Percentiles rank a stretch among this genome's conserved stretches.
Conservation (phyloP, 208 protist species). For the Naegleria lovaniensis region DNA sequence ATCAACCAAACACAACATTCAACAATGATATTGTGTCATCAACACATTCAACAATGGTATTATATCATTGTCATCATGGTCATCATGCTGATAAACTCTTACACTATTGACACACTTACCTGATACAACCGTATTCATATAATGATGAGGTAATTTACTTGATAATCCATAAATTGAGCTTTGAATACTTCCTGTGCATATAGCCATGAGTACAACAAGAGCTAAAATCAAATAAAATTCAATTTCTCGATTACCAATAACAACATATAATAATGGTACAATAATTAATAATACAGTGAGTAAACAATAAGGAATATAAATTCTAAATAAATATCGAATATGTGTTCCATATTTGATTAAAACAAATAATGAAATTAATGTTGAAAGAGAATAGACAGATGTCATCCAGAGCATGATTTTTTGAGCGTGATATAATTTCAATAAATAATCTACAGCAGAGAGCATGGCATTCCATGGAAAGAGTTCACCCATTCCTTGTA, state of each 20-base stretch:
- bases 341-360: conserved; percentile 16
- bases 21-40: too few relatives aligned
- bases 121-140: conserved; percentile 74
- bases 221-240: conserved; percentile 63
- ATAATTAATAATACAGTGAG: conserved; percentile 34
- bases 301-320: neutral
- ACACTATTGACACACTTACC: too few relatives aligned
- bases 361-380: conserved; percentile 27
- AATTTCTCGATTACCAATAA: conserved; percentile 46
- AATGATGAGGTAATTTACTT: conserved; percentile 60
- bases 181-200: conserved; percentile 67
- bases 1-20: too few relatives aligned
- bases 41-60: too few relatives aligned
- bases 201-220: conserved; percentile 54
- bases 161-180: conserved; percentile 69
- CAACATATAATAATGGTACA: conserved; percentile 53
- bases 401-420: conserved; percentile 16
- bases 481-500: conserved; percentile 67
- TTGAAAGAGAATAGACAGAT: conserved; percentile 27
- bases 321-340: neutral
- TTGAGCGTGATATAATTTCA: neutral
- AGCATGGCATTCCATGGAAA: conserved; percentile 75
- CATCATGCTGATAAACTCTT: too few relatives aligned
- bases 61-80: too few relatives aligned
- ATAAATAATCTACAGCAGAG: conserved; percentile 65